phyloP scores from a whole-genome alignment of 2,329 filamentous ascomycete species.

The Paecilomyces variotii region DNA sequence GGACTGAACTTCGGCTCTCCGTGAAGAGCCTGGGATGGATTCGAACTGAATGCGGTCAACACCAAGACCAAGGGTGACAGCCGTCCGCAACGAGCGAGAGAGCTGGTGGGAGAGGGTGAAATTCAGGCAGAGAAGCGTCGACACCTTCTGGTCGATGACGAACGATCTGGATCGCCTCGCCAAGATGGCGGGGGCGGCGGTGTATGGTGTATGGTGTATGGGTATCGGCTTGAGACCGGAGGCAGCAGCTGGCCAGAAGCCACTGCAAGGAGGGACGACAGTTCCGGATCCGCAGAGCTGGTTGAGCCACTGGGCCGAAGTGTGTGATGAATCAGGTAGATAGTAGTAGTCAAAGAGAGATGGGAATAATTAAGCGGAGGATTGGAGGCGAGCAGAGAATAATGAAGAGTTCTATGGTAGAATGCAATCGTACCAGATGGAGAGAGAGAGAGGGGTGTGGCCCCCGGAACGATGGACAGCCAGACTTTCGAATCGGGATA shows the following conservation, averaged over 20 bases:
- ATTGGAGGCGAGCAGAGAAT: neutral
- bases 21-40: neutral
- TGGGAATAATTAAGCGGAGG: neutral
- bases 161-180: neutral
- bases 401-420: no score
- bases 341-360: neutral
- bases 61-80: neutral
- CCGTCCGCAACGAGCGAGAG: neutral
- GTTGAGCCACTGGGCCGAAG: neutral
- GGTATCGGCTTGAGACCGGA: neutral
- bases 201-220: neutral
- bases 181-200: neutral
- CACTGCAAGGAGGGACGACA: neutral
- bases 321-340: neutral
- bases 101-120: neutral
- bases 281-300: neutral
- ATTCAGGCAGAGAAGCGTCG: neutral
- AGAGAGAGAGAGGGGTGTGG: neutral
- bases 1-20: neutral
- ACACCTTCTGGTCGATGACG: neutral
- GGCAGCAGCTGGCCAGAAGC: neutral
- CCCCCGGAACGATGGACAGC: neutral
- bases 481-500: no score
- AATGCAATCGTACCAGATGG: neutral
- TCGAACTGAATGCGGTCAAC: neutral